Percentiles rank a stretch among this genome's conserved stretches.
These are phyloP conservation scores for Podaxis carcinomalis DNA, from an alignment of 768 basidiomycete species.

Conservation along the genomic window DNA sequence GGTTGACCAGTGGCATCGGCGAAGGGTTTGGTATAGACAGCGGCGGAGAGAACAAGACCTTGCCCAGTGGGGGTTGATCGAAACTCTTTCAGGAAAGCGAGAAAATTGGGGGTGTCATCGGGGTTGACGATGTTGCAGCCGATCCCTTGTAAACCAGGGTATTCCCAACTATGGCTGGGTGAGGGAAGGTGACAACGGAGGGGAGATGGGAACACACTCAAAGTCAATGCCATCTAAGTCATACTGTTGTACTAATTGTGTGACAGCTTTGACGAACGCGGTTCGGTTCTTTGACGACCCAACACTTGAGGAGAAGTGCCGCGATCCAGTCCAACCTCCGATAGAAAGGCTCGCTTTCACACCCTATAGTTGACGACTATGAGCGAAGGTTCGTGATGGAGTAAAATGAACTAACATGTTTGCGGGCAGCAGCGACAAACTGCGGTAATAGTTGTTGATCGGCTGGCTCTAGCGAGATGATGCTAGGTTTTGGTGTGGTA, in stretches of 20 bases:
- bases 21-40: constrained; percentile 66
- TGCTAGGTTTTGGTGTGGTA: constrained; percentile 35
- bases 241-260: constrained; percentile 42
- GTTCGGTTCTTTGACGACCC: constrained; percentile 51
- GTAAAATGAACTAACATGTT: constrained; percentile 26
- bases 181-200: constrained; percentile 7
- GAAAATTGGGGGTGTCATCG: constrained; percentile 74
- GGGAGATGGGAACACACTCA: constrained; percentile 35
- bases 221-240: constrained; percentile 64
- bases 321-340: constrained; percentile 66
- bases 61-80: constrained; percentile 48
- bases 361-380: constrained; percentile 27
- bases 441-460: constrained; percentile 45
- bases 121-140: constrained; percentile 62
- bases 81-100: constrained; percentile 70
- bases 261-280: constrained; percentile 52
- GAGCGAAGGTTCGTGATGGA: not conserved
- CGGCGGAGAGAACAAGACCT: constrained; percentile 68
- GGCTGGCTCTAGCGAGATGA: constrained; percentile 32
- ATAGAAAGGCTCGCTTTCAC: constrained; percentile 57
- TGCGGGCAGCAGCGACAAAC: constrained; percentile 47
- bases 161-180: constrained; percentile 67
- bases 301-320: constrained; percentile 58
- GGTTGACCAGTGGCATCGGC: constrained; percentile 51
- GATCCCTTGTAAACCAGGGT: constrained; percentile 65